Base-by-base conservation (phyloP, 2,329 filamentous ascomycete genomes). In the Tolypocladium pustulatum region DNA sequence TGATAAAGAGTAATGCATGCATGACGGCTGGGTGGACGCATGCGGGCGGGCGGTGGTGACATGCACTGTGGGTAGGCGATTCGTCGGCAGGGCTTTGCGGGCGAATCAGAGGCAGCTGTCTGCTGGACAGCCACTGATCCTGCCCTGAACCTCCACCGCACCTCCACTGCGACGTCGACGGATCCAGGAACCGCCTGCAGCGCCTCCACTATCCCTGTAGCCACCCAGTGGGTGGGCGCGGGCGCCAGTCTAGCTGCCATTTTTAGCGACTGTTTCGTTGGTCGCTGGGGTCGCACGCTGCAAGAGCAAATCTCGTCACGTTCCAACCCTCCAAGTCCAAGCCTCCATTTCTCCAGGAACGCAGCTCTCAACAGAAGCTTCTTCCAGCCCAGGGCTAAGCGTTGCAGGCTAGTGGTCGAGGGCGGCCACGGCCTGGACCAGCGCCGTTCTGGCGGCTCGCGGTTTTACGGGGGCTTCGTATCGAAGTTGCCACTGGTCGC, bases 231-330 rank as follows among this genome's bases (percentile, higher is more conserved):
- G n/a, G 56, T 57, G 41, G 32, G 15, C 40, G 55, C 49, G 30
- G 49, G 25, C 57, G 41, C 37, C 49, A n/a, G 53, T 38, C 2
- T 49, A 52, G 51, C 38, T 54, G 58, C 53, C 56, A 52, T 58
- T 57, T 60, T 60, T 59, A 61, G 60, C 55, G 53, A 56, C 55
- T 40, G 41, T 58, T 57, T 49, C 15, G 46, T 30, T 22, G 49
- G 46, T 5, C 15, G 46, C 27, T 13, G 27, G 25, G 10, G 27
- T n/a, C 7, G 27, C 46, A 17, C 32, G 27, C 43, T 20, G 27
- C 46, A n/a, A 20, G 27, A 32, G 27, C 46, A 25, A 49, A 49
- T 46, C 54, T 56, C 37, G 54, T 38, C 54, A 46, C 54, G 54
- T 41, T 22, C 38, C 54, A 41, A 27, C 54, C 34, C 34, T 34